Conservation (phyloP, 2,329 filamentous ascomycete species). For the Aspergillus fijiensis region DNA sequence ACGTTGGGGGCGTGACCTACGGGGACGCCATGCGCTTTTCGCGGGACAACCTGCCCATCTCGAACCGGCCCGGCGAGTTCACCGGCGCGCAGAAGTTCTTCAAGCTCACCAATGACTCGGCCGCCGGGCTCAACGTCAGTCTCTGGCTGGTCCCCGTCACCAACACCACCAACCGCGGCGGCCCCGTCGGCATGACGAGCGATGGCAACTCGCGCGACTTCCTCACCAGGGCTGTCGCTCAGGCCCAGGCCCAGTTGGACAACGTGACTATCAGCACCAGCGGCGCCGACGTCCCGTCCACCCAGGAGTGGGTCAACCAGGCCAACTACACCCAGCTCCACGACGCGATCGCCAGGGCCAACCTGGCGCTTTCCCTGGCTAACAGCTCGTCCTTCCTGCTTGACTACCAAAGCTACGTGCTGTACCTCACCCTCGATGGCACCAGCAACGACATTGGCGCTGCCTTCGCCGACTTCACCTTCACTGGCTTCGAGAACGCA, state of each 20-base stretch:
- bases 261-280: background rate
- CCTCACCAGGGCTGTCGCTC: background rate
- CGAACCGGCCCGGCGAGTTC: slow-evolving; percentile 2
- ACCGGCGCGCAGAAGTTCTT: slow-evolving; percentile 3
- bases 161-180: slow-evolving; percentile 1
- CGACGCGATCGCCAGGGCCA: slow-evolving; percentile 2
- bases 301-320: slow-evolving; percentile 2
- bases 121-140: background rate
- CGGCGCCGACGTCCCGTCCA: background rate
- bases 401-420: background rate
- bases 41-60: slow-evolving; percentile 1
- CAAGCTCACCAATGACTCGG: slow-evolving; percentile 1
- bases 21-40: slow-evolving; percentile 2
- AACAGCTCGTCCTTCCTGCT: slow-evolving; percentile 2
- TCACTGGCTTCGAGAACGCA: background rate
- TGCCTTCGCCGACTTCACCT: background rate
- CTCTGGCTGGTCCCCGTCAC: slow-evolving; percentile 2
- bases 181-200: slow-evolving; percentile 1
- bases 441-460: background rate
- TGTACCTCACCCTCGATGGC: background rate
- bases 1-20: background rate
- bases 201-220: background rate
- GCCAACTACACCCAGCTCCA: background rate
- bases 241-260: background rate
- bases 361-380: background rate